Evolutionary conservation across 352 stramenopile genomes (phyloP), one percentile per base, ranked within the genome.

Genomic region (Pythium guiyangense): DNA sequence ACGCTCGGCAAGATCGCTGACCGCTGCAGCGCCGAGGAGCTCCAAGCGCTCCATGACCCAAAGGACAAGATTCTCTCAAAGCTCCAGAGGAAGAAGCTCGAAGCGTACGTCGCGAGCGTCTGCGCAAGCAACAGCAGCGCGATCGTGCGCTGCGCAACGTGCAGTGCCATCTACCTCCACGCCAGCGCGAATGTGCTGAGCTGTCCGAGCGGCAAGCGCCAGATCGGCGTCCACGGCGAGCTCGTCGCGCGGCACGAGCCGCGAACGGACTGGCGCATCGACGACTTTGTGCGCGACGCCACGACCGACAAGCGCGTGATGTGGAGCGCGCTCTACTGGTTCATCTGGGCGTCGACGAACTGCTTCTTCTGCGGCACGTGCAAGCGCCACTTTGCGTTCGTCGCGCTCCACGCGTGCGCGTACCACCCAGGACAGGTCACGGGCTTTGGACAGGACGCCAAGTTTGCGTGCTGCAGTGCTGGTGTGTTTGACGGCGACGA

Each of bases 31-130:
- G 60, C 74, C 2, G 70, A 84, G 26, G 62, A 79, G 18, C 64
- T 97, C 25, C 73, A 90, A n/a, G 52, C 58, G 17, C 66, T 94
- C 5, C 70, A 88, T 45, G 88, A 96, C 43, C 82, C 77, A 15
- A 94, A 94, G 45, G 83, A 95, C 57, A 96, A 95, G 57, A 83
- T 97, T 22, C 54, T 94, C 14, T 90, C 77, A 45, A 93, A 92
- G 51, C 59, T 97, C 4, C 74, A 89, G 49, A 78, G 82, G 27
- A 91, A 92, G 62, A 92, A 94, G 42, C 64, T 97, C 0, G 82
- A 96, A 20, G 54, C 52, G 6, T 54, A 89, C 6, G 62, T 92
- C 39, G 18, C 11, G 66, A 70, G 35, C 48, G 59, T 0, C 29
- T 90, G n/a, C 46, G 76, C 14, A 57, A 66, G 8, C 22, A 35